Conservation (phyloP, 306 rosid species). For the Vicia villosa region DNA sequence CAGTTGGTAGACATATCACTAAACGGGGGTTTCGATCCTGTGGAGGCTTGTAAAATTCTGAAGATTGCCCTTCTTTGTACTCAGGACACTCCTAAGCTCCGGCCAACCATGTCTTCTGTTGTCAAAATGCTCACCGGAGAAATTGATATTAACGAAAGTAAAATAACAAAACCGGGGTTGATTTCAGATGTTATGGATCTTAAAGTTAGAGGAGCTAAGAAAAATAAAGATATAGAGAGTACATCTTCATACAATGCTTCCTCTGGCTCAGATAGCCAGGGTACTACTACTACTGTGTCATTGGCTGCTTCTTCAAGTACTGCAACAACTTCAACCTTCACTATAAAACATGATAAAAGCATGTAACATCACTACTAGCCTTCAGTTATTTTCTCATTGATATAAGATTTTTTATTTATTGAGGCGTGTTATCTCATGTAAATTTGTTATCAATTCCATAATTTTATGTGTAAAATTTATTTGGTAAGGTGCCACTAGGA, state of each 20-base stretch:
- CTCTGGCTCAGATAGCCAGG: conserved; percentile 53
- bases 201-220: conserved; percentile 48
- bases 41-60: conserved; percentile 72
- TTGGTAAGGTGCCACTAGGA: neutral
- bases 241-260: conserved; percentile 45
- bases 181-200: conserved; percentile 90
- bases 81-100: conserved; percentile 73
- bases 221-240: conserved; percentile 16
- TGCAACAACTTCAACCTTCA: conserved; percentile 48
- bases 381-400: neutral
- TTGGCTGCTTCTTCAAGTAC: conserved; percentile 53
- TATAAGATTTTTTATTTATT: conserved; percentile 34
- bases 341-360: conserved; percentile 43
- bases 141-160: conserved; percentile 43
- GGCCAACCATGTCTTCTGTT: conserved; percentile 84
- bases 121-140: conserved; percentile 77
- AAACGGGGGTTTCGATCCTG: conserved; percentile 66
- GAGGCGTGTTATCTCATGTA: conserved; percentile 41
- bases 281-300: conserved; percentile 37
- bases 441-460: conserved; percentile 29
- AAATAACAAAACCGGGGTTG: conserved; percentile 78
- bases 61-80: conserved; percentile 87
- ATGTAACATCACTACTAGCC: conserved; percentile 20
- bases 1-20: conserved; percentile 61
- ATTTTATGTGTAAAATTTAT: neutral